Evolutionary conservation across 768 basidiomycete species (phyloP).

Genomic region (Suillus placidus): DNA sequence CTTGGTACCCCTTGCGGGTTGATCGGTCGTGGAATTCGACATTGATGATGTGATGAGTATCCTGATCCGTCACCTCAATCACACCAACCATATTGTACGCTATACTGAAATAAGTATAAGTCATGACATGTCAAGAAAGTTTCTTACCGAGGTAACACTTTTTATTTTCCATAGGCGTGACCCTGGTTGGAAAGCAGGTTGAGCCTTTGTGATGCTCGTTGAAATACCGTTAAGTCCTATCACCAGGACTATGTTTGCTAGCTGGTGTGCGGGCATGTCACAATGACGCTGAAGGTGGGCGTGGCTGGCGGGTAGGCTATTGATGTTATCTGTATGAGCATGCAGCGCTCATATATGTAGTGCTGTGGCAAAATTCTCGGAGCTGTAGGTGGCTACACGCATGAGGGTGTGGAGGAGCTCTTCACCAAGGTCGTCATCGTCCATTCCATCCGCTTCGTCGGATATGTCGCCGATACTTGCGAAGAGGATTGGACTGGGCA

Average conservation of each 20-base stretch:
- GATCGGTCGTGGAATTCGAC: slow-evolving; percentile 94
- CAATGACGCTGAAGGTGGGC: no score
- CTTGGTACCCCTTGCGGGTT: slow-evolving; percentile 73
- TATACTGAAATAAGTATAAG: slow-evolving; percentile 31
- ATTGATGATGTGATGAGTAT: slow-evolving; percentile 87
- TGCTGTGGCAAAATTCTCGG: no score
- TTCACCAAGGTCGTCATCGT: no score
- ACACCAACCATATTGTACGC: slow-evolving; percentile 94
- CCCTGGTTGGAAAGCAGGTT: slow-evolving; percentile 90
- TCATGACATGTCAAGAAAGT: neutral
- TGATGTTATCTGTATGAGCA: no score
- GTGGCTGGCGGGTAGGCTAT: no score
- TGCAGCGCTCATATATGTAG: no score
- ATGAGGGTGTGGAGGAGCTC: no score
- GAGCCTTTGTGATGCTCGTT: slow-evolving; percentile 94
- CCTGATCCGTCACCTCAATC: slow-evolving; percentile 90
- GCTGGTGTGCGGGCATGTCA: no score
- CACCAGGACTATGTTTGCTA: neutral
- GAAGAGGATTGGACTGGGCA: no score
- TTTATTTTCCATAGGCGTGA: slow-evolving; percentile 85
- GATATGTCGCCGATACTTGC: no score
- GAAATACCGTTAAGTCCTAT: slow-evolving; percentile 10
- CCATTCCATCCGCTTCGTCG: no score
- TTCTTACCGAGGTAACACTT: slow-evolving; percentile 85
- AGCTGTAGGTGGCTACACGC: no score